These are phyloP conservation scores for Helotiales sp. DNA, from an alignment of 2,329 filamentous ascomycete species.

Conservation along the genomic window DNA sequence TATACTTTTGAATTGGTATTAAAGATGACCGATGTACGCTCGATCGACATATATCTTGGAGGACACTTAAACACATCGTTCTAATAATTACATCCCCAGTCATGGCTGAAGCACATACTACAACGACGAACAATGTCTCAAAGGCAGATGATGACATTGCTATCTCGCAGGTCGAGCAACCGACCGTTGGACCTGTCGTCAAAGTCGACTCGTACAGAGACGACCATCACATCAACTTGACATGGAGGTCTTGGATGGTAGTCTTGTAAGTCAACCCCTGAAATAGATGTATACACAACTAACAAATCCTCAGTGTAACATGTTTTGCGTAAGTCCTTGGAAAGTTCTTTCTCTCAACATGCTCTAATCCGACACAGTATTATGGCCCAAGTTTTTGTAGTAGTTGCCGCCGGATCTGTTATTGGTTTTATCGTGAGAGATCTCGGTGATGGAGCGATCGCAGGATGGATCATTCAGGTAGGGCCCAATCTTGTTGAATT, in stretches of 20 bases:
- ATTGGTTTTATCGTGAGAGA: conserved; percentile 61
- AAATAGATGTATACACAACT: conserved; percentile 37
- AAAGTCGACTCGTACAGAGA: conserved; percentile 36
- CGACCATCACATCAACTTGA: conserved; percentile 52
- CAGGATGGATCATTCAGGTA: conserved; percentile 62
- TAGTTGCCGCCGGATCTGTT: conserved; percentile 59
- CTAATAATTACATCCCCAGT: background rate
- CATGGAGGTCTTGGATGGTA: conserved; percentile 60
- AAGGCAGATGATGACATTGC: conserved; percentile 17
- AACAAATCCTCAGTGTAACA: conserved; percentile 43
- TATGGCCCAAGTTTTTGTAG: conserved; percentile 60
- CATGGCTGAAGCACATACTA: background rate
- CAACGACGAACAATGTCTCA: background rate
- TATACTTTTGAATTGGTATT: background rate
- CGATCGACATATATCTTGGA: background rate
- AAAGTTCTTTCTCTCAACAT: background rate
- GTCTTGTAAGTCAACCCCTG: conserved; percentile 46
- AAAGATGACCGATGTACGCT: background rate
- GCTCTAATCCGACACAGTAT: conserved; percentile 43
- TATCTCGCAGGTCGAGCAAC: conserved; percentile 23
- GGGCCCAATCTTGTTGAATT: background rate
- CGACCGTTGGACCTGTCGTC: conserved; percentile 18
- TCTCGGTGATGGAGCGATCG: conserved; percentile 54
- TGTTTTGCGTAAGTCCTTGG: conserved; percentile 51
- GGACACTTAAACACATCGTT: background rate